phyloP scores from a whole-genome alignment of 192 early-diverging fungal species.

The Entomortierella parvispora region DNA sequence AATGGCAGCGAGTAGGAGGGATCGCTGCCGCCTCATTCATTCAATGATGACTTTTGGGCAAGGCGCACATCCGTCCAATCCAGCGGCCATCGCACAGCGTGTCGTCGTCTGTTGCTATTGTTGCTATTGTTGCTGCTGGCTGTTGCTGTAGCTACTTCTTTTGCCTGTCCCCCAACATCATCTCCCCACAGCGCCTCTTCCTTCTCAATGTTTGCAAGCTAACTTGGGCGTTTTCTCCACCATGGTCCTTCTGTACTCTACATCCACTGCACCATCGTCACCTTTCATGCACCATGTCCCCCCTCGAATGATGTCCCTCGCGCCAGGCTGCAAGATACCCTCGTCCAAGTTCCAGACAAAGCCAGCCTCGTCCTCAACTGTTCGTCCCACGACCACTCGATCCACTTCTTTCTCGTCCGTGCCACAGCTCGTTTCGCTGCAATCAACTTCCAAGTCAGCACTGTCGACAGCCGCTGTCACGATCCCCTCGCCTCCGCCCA shows the following conservation, averaged over 20 bases:
- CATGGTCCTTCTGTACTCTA: slow-evolving; percentile 20
- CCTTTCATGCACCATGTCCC: not conserved
- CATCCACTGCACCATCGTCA: not conserved
- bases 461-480: slow-evolving; percentile 12
- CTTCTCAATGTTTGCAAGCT: too few relatives aligned
- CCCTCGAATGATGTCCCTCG: not conserved
- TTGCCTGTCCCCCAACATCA: too few relatives aligned
- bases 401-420: slow-evolving; percentile 34
- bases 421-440: slow-evolving; percentile 2
- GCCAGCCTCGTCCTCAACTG: not conserved
- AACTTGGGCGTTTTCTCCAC: too few relatives aligned
- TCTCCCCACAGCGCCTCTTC: too few relatives aligned
- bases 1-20: too few relatives aligned
- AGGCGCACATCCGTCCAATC: too few relatives aligned
- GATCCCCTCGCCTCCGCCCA: slow-evolving; percentile 37
- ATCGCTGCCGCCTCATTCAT: too few relatives aligned
- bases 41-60: too few relatives aligned
- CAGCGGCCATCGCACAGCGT: too few relatives aligned
- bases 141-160: too few relatives aligned
- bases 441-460: not conserved
- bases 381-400: slow-evolving; percentile 12
- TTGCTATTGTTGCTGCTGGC: too few relatives aligned
- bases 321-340: slow-evolving; percentile 25
- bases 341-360: not conserved
- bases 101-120: too few relatives aligned